Conservation (phyloP, 129 eudicot genomes). For the Tagetes erecta region DNA sequence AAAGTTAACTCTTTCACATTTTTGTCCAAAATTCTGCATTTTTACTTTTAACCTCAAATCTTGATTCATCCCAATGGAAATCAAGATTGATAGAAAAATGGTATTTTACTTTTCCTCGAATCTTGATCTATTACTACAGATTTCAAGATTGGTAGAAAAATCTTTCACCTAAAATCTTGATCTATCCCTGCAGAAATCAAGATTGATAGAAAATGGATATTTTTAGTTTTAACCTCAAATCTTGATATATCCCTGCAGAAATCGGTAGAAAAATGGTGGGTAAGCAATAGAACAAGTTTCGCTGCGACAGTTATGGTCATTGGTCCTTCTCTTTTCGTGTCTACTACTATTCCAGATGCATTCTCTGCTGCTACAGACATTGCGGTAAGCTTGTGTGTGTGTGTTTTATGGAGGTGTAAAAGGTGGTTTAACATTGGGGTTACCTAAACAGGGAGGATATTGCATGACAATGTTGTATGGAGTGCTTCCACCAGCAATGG, state of each 20-base stretch:
- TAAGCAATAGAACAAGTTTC: constrained; percentile 40
- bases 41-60: constrained; percentile 10
- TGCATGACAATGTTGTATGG: constrained; percentile 92
- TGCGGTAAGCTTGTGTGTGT: constrained; percentile 62
- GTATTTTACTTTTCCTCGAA: no score
- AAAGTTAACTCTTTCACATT: constrained; percentile 33
- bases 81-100: no score
- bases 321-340: constrained; percentile 69
- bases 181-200: constrained; percentile 44
- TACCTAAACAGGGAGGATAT: constrained; percentile 73
- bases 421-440: background rate
- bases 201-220: constrained; percentile 8
- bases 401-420: constrained; percentile 11
- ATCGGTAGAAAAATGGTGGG: constrained; percentile 62
- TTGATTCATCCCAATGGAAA: no score
- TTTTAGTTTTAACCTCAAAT: no score
- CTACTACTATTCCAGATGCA: constrained; percentile 66
- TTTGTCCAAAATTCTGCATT: constrained; percentile 1
- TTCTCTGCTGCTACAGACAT: constrained; percentile 87
- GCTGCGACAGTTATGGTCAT: constrained; percentile 66
- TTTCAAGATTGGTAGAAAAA: no score
- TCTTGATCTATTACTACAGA: no score
- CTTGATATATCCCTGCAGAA: constrained; percentile 34
- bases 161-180: constrained; percentile 15
- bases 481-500: constrained; percentile 91